phyloP scores from a whole-genome alignment of 768 basidiomycete genomes.

The Mycena metata region DNA sequence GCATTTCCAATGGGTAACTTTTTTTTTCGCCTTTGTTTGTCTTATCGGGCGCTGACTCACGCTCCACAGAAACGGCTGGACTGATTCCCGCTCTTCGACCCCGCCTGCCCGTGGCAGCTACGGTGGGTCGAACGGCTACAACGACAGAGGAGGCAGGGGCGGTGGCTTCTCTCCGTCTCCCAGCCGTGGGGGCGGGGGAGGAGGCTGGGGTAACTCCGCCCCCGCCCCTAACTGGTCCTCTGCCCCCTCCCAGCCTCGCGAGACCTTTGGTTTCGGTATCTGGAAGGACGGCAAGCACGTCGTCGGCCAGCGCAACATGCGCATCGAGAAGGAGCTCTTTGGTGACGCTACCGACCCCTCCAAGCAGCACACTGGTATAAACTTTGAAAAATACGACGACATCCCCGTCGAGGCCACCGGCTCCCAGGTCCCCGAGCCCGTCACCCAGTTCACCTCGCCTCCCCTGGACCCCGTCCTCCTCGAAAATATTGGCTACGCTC shows the following conservation, averaged over 20 bases:
- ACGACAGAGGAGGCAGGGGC: constrained; percentile 53
- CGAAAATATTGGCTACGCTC: constrained; percentile 94
- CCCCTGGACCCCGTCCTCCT: constrained; percentile 94
- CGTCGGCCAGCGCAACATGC: constrained; percentile 84
- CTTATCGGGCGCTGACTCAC: constrained; percentile 27
- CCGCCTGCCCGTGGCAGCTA: constrained; percentile 68
- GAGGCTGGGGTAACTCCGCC: constrained; percentile 59
- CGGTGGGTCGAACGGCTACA: constrained; percentile 58
- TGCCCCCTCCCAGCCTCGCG: constrained; percentile 61
- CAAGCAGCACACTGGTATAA: constrained; percentile 97
- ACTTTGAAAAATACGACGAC: constrained; percentile 99
- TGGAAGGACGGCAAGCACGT: constrained; percentile 95
- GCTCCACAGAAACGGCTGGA: constrained; percentile 73
- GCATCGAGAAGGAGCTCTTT: constrained; percentile 96
- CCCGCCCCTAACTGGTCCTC: constrained; percentile 55
- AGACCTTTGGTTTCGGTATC: constrained; percentile 72
- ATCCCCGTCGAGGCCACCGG: constrained; percentile 99
- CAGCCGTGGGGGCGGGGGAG: constrained; percentile 51
- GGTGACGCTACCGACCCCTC: constrained; percentile 89
- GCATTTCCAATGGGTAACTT: constrained; percentile 69
- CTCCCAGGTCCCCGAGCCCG: constrained; percentile 95
- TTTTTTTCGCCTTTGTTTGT: constrained; percentile 30
- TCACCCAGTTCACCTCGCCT: constrained; percentile 86
- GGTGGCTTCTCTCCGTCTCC: constrained; percentile 58
- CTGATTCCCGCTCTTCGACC: constrained; percentile 77